Percentiles rank a stretch among this genome's conserved stretches.
These are phyloP conservation scores for Tranzscheliella williamsii DNA, from an alignment of 1,284 basidiomycete species.

Conservation along the genomic window DNA sequence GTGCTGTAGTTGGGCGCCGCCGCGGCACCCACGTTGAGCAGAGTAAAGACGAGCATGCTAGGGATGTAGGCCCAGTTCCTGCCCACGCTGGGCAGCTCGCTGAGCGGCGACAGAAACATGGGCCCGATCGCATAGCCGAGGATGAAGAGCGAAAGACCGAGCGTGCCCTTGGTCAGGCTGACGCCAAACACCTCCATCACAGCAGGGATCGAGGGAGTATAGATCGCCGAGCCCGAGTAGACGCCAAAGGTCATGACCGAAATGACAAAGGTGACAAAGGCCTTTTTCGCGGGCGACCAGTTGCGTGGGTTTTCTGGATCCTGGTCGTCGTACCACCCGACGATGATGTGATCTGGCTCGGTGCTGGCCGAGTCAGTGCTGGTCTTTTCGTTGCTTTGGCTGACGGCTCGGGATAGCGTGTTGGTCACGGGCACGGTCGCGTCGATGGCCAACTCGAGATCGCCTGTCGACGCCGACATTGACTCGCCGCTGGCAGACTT, in stretches of 20 bases:
- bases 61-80: slow-evolving; percentile 43
- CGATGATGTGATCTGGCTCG: slow-evolving; percentile 49
- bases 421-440: slow-evolving; percentile 1
- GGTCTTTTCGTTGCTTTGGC: neutral
- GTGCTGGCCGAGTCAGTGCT: neutral
- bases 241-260: slow-evolving; percentile 29
- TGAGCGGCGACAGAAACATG: slow-evolving; percentile 65
- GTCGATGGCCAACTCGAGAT: slow-evolving; percentile 2
- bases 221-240: slow-evolving; percentile 36
- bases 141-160: slow-evolving; percentile 72
- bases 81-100: slow-evolving; percentile 66
- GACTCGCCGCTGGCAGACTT: neutral
- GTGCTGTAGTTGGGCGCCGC: slow-evolving; percentile 52
- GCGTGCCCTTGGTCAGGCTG: slow-evolving; percentile 71
- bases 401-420: slow-evolving; percentile 1
- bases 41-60: slow-evolving; percentile 25
- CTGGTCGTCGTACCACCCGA: slow-evolving; percentile 59
- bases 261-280: slow-evolving; percentile 23
- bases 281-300: slow-evolving; percentile 34
- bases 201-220: slow-evolving; percentile 46
- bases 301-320: slow-evolving; percentile 42
- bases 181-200: slow-evolving; percentile 68
- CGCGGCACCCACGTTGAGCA: slow-evolving; percentile 33
- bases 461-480: neutral
- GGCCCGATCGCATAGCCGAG: slow-evolving; percentile 61